These are phyloP conservation scores for Saccharomyces hybrid DNA, from an alignment of 1,139 yeast genomes.

Conservation along the genomic window DNA sequence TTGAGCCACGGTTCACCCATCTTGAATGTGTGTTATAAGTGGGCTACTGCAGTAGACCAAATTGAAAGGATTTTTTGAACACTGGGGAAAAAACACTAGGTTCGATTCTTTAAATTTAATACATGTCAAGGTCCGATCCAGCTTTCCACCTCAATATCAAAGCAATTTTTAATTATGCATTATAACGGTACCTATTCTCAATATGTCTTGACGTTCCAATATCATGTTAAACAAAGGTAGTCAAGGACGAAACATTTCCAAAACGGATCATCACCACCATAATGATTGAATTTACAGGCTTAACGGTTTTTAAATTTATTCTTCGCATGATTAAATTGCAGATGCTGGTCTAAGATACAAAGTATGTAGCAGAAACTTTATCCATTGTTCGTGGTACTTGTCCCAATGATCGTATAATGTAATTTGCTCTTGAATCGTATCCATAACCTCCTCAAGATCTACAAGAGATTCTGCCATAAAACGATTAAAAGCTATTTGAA, in stretches of 20 bases:
- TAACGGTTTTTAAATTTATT: neutral
- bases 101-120: neutral
- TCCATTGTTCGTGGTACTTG: slow-evolving; percentile 58
- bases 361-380: slow-evolving; percentile 29
- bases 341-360: slow-evolving; percentile 22
- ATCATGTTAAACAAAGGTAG: neutral
- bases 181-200: neutral
- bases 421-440: slow-evolving; percentile 74
- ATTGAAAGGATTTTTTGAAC: too few species aligned
- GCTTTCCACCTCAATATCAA: neutral
- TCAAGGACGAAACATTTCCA: neutral
- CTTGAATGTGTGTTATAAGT: too few species aligned
- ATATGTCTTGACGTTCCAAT: neutral
- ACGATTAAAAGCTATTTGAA: slow-evolving; percentile 40
- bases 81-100: too few species aligned
- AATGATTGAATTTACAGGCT: neutral
- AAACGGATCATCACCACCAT: neutral
- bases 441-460: slow-evolving; percentile 67
- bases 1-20: too few species aligned
- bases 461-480: slow-evolving; percentile 72
- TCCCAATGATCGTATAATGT: slow-evolving; percentile 82
- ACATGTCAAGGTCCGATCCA: neutral
- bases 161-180: neutral
- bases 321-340: neutral
- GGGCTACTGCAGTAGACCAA: too few species aligned